These are phyloP conservation scores for Candida ascalaphidarum DNA, from an alignment of 805 yeast genomes.

Conservation along the genomic window DNA sequence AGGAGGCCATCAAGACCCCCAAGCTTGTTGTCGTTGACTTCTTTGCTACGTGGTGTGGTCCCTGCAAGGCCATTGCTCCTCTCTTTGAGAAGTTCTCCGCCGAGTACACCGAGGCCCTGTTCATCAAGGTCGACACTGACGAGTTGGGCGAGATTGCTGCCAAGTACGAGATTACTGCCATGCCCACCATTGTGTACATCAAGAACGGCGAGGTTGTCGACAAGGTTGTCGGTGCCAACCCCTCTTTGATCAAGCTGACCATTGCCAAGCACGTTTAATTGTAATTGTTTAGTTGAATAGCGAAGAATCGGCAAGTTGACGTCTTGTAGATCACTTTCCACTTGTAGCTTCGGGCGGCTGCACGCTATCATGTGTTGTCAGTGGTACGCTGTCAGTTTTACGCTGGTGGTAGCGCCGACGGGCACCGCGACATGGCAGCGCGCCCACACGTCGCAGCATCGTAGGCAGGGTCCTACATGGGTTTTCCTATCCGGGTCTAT, in stretches of 20 bases:
- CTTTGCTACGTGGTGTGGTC: slow-evolving; percentile 98
- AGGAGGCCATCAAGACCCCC: slow-evolving; percentile 48
- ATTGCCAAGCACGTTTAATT: slow-evolving; percentile 42
- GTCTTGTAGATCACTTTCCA: no score
- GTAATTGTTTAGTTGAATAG: not conserved
- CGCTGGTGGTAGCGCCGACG: no score
- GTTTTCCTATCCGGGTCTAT: no score
- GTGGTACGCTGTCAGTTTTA: no score
- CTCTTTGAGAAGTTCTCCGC: slow-evolving; percentile 72
- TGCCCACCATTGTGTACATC: slow-evolving; percentile 65
- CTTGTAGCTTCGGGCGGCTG: no score
- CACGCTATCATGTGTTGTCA: no score
- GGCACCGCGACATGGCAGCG: no score
- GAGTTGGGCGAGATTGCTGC: slow-evolving; percentile 70
- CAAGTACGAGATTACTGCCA: slow-evolving; percentile 45
- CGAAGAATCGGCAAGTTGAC: not conserved
- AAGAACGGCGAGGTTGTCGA: slow-evolving; percentile 75
- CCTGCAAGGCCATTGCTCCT: slow-evolving; percentile 97
- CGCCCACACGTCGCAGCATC: no score
- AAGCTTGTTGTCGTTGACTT: slow-evolving; percentile 90
- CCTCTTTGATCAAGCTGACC: slow-evolving; percentile 70
- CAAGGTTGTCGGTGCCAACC: slow-evolving; percentile 86
- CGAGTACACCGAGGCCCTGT: slow-evolving; percentile 59
- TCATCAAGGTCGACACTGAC: slow-evolving; percentile 91
- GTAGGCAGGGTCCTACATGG: no score